These are phyloP conservation scores for Pseudocercospora fuligena DNA, from an alignment of 2,329 filamentous ascomycete genomes.

Conservation along the genomic window DNA sequence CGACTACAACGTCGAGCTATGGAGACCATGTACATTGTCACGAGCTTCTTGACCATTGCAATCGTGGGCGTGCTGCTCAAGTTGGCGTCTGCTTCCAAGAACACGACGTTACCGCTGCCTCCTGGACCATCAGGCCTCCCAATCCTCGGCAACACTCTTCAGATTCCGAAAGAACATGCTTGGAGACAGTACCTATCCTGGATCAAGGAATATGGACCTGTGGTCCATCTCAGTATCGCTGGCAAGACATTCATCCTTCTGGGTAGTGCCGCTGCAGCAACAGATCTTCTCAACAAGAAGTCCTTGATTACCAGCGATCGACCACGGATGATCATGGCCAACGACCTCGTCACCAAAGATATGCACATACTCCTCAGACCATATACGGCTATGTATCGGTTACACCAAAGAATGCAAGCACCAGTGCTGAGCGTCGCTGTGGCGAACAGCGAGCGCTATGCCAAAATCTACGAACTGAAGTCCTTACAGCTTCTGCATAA, in stretches of 20 bases:
- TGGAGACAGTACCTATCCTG: not conserved
- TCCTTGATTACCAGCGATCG: not conserved
- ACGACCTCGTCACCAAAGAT: constrained; percentile 2
- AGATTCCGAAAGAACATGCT: not conserved
- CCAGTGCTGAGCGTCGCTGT: not conserved
- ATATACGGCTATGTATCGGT: not conserved
- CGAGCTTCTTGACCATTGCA: not conserved
- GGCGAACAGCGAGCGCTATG: not conserved
- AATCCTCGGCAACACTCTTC: constrained; percentile 4
- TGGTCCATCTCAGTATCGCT: not conserved
- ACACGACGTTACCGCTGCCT: not conserved
- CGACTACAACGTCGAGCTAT: not conserved
- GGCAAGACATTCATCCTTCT: not conserved
- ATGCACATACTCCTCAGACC: not conserved
- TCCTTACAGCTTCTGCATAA: not conserved
- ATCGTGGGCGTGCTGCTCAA: not conserved
- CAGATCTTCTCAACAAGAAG: not conserved
- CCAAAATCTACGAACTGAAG: constrained; percentile 1
- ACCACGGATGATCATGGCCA: constrained; percentile 5
- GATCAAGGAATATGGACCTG: not conserved
- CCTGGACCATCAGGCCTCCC: not conserved
- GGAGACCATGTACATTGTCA: not conserved
- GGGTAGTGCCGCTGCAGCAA: not conserved
- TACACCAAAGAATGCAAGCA: constrained; percentile 2
- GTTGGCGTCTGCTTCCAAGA: not conserved